Conservation (phyloP, 306 rosid genomes). For the Pachyrhizus erosus region DNA sequence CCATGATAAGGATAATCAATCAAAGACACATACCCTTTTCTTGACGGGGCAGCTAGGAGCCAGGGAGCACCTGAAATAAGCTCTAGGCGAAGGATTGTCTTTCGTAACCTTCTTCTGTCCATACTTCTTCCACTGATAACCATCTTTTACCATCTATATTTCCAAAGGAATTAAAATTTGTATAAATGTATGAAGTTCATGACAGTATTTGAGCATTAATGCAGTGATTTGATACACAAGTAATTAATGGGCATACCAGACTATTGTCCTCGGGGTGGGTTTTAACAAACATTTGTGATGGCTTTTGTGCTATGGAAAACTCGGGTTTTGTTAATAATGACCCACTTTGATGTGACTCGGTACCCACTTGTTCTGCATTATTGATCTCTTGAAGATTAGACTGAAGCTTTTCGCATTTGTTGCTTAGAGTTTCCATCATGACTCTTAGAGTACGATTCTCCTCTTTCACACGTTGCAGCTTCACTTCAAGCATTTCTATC, state of each 20-base stretch:
- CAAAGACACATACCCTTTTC: conserved; percentile 57
- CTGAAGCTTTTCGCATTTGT: conserved; percentile 49
- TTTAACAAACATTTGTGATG: conserved; percentile 53
- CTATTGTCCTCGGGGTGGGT: conserved; percentile 52
- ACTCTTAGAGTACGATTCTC: conserved; percentile 55
- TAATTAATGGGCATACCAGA: conserved; percentile 47
- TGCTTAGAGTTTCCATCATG: conserved; percentile 52
- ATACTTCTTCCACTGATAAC: conserved; percentile 71
- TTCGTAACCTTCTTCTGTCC: conserved; percentile 70
- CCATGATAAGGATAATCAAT: neutral
- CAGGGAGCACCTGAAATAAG: conserved; percentile 66
- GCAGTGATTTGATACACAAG: neutral
- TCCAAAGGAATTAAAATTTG: neutral
- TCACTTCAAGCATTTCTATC: conserved; percentile 43
- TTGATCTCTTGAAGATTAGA: conserved; percentile 38
- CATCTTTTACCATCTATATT: conserved; percentile 54
- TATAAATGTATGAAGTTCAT: neutral
- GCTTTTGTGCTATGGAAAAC: conserved; percentile 39
- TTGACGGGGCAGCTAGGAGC: conserved; percentile 69
- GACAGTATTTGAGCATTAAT: neutral
- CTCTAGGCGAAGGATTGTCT: conserved; percentile 69
- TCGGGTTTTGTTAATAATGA: conserved; percentile 15
- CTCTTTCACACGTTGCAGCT: conserved; percentile 47
- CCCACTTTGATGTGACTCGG: conserved; percentile 17
- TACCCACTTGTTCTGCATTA: neutral